Percentiles rank a stretch among this genome's conserved stretches.
Evolutionary conservation across 805 yeast species (phyloP).

Genomic region (Tetrapisispora taiwanensis): DNA sequence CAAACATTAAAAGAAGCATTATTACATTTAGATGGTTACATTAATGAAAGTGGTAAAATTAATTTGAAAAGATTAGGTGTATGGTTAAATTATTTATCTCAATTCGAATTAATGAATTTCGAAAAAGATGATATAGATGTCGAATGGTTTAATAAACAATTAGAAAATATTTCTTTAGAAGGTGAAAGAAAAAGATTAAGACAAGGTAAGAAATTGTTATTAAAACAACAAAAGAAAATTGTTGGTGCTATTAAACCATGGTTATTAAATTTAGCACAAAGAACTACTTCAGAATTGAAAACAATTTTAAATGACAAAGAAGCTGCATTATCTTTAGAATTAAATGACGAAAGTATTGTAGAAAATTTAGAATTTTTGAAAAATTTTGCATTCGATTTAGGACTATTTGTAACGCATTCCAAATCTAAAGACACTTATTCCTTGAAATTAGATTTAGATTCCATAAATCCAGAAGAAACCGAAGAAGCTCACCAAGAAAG

Average conservation of each 20-base stretch:
- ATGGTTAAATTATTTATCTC: conserved; percentile 68
- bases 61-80: conserved; percentile 59
- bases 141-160: conserved; percentile 82
- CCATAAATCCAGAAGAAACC: conserved; percentile 56
- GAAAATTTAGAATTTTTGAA: conserved; percentile 51
- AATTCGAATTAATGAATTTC: conserved; percentile 76
- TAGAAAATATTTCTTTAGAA: conserved; percentile 60
- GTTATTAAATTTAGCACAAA: conserved; percentile 18
- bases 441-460: conserved; percentile 61
- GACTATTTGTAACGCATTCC: conserved; percentile 57
- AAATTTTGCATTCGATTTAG: conserved; percentile 54
- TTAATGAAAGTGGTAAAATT: conserved; percentile 74
- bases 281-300: neutral
- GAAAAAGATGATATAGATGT: conserved; percentile 76
- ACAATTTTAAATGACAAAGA: neutral
- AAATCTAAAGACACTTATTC: conserved; percentile 45
- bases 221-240: conserved; percentile 66
- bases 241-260: conserved; percentile 48
- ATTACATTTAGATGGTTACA: conserved; percentile 66
- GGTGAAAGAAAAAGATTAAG: conserved; percentile 62
- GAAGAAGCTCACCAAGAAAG: conserved; percentile 55
- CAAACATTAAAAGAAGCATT: conserved; percentile 80
- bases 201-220: conserved; percentile 51
- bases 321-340: conserved; percentile 4
- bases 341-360: conserved; percentile 29